phyloP scores from a whole-genome alignment of 1,139 yeast species.

The Candida glucosophila region DNA sequence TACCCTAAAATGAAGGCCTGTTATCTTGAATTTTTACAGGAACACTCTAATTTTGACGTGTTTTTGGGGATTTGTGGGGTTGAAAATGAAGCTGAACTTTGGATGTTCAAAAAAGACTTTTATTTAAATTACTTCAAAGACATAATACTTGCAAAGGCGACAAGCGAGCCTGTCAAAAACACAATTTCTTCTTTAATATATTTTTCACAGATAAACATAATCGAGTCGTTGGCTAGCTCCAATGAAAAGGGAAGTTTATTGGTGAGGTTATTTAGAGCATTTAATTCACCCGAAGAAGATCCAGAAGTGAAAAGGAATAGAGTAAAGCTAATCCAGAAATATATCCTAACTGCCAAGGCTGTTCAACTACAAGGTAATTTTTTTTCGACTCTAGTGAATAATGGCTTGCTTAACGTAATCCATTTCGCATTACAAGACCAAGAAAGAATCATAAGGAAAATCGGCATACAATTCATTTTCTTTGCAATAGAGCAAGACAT shows the following conservation, averaged over 20 bases:
- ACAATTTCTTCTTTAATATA: conserved; percentile 59
- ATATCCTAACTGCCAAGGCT: conserved; percentile 64
- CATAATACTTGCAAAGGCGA: conserved; percentile 68
- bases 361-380: conserved; percentile 62
- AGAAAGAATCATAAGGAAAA: conserved; percentile 44
- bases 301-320: conserved; percentile 52
- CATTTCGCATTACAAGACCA: conserved; percentile 59
- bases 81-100: conserved; percentile 21
- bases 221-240: conserved; percentile 56
- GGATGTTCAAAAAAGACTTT: conserved; percentile 58
- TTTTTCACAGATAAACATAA: conserved; percentile 60
- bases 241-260: conserved; percentile 28
- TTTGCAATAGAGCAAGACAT: conserved; percentile 83
- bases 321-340: conserved; percentile 71
- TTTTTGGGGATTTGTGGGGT: conserved; percentile 64
- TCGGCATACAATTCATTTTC: conserved; percentile 78
- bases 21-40: conserved; percentile 56
- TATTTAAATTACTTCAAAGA: conserved; percentile 76
- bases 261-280: conserved; percentile 49
- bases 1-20: conserved; percentile 73
- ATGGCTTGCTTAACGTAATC: conserved; percentile 65
- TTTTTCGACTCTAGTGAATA: conserved; percentile 53
- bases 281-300: conserved; percentile 17
- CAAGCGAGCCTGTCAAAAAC: conserved; percentile 73
- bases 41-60: conserved; percentile 57